phyloP scores from a whole-genome alignment of 2,329 filamentous ascomycete genomes.

The Colletotrichum sp. region DNA sequence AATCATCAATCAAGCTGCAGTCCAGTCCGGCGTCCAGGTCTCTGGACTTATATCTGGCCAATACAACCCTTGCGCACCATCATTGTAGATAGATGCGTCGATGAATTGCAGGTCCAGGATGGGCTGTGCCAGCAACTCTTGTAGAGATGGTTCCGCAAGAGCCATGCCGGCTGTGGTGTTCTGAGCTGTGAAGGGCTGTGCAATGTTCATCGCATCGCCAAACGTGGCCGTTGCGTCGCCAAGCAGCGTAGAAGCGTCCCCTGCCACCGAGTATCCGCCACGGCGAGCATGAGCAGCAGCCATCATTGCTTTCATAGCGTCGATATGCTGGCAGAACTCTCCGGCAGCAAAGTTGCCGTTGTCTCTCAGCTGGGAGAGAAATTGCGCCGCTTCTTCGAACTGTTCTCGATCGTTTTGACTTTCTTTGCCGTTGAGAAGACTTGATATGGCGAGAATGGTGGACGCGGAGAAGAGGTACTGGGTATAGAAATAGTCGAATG shows the following conservation, averaged over 20 bases:
- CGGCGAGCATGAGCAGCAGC: conserved; percentile 2
- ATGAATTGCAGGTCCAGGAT: conserved; percentile 38
- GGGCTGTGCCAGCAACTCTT: conserved; percentile 36
- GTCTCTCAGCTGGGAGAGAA: conserved; percentile 41
- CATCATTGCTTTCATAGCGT: conserved; percentile 36
- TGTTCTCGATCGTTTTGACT: conserved; percentile 40
- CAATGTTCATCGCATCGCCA: neutral
- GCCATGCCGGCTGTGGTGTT: conserved; percentile 37
- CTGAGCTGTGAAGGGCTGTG: neutral
- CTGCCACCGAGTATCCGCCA: neutral
- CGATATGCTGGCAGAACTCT: conserved; percentile 46
- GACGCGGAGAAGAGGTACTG: conserved; percentile 52
- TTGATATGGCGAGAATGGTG: conserved; percentile 48
- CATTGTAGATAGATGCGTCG: conserved; percentile 25
- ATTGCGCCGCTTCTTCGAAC: conserved; percentile 41
- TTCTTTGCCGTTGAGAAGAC: conserved; percentile 34
- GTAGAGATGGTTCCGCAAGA: conserved; percentile 36
- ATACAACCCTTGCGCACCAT: conserved; percentile 21
- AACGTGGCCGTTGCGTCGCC: neutral
- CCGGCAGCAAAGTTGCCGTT: conserved; percentile 45
- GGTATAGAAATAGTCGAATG: conserved; percentile 50
- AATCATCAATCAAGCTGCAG: neutral
- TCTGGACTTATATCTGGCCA: conserved; percentile 22
- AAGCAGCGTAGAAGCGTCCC: neutral
- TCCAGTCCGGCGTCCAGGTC: conserved; percentile 19